phyloP scores from a whole-genome alignment of 768 basidiomycete species.

The Pisolithus tinctorius region DNA sequence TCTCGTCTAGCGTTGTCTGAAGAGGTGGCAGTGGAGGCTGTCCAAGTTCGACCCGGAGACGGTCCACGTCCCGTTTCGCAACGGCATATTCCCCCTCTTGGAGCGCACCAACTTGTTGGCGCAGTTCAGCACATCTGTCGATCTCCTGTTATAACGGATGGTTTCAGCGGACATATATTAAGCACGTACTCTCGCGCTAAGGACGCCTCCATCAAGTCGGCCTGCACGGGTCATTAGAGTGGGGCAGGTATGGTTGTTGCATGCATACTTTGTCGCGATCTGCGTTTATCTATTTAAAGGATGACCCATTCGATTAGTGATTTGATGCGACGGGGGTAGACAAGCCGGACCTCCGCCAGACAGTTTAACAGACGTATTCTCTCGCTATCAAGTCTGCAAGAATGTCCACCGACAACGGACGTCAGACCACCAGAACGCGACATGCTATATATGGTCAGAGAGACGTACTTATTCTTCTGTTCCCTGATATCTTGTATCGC shows the following conservation, averaged over 20 bases:
- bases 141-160: constrained; percentile 5
- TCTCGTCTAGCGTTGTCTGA: constrained; percentile 71
- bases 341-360: constrained; percentile 55
- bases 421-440: constrained; percentile 11
- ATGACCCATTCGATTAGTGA: constrained; percentile 2
- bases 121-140: constrained; percentile 58
- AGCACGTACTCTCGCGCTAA: constrained; percentile 60
- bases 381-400: constrained; percentile 66
- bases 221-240: constrained; percentile 28
- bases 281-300: constrained; percentile 55
- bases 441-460: constrained; percentile 1
- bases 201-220: constrained; percentile 61
- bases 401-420: background rate
- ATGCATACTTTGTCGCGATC: constrained; percentile 63
- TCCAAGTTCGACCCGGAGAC: constrained; percentile 68
- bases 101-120: constrained; percentile 55
- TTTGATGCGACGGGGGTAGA: background rate
- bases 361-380: constrained; percentile 57
- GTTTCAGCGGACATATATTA: constrained; percentile 3
- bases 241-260: background rate
- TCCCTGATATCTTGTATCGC: constrained; percentile 76
- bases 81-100: constrained; percentile 71
- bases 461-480: constrained; percentile 73
- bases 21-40: constrained; percentile 67
- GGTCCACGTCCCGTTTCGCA: constrained; percentile 73